Conservation (phyloP, 2,329 filamentous ascomycete species). For the Pleomassaria siparia region DNA sequence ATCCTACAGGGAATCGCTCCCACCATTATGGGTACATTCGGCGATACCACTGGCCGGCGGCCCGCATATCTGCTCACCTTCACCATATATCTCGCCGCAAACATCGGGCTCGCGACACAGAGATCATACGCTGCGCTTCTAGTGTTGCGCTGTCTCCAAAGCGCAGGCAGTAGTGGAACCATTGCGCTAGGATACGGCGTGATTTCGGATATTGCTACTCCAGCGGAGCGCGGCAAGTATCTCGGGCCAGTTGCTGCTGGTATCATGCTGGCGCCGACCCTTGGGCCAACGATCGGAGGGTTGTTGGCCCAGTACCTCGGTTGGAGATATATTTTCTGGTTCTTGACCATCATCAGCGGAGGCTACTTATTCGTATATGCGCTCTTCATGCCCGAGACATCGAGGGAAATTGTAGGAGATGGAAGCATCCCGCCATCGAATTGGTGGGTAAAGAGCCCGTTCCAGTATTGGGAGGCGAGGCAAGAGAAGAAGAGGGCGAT, state of each 20-base stretch:
- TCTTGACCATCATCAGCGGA: slow-evolving; percentile 36
- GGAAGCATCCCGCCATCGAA: slow-evolving; percentile 12
- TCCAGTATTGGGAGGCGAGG: slow-evolving; percentile 2
- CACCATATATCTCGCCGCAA: slow-evolving; percentile 22
- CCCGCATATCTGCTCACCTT: slow-evolving; percentile 48
- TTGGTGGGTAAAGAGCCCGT: background rate
- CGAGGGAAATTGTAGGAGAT: slow-evolving; percentile 39
- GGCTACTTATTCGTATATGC: slow-evolving; percentile 21
- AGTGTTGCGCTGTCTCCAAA: slow-evolving; percentile 25
- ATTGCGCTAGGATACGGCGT: slow-evolving; percentile 48
- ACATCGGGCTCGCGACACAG: slow-evolving; percentile 20
- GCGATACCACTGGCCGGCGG: slow-evolving; percentile 50
- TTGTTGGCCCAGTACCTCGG: slow-evolving; percentile 35
- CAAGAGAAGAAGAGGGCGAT: slow-evolving; percentile 38
- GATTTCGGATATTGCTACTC: slow-evolving; percentile 46
- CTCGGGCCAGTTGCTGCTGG: slow-evolving; percentile 45
- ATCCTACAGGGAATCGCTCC: slow-evolving; percentile 51
- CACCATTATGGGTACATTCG: slow-evolving; percentile 51
- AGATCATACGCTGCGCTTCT: slow-evolving; percentile 21
- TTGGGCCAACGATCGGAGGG: slow-evolving; percentile 40
- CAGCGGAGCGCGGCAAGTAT: slow-evolving; percentile 45
- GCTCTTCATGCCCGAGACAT: slow-evolving; percentile 41
- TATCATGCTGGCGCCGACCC: slow-evolving; percentile 24
- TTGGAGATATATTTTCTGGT: slow-evolving; percentile 45
- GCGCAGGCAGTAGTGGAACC: slow-evolving; percentile 39